Base-by-base conservation (phyloP, 495 filamentous ascomycete species). In the Xylaria intraflava region DNA sequence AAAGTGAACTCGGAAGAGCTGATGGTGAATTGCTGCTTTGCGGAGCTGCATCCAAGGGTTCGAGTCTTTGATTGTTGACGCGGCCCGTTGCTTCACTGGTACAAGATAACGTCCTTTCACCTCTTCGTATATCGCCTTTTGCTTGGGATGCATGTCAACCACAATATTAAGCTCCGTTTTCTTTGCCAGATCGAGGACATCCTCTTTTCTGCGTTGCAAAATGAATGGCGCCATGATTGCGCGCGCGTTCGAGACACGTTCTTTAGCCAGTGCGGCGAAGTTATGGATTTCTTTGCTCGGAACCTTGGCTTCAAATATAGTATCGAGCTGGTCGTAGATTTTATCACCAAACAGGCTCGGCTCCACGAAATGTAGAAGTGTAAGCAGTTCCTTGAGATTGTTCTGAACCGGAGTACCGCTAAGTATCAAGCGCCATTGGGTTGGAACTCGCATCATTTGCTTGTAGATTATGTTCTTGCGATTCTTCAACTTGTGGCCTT, bases 351-450 rank as follows among this genome's bases (percentile, higher is more conserved):
- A 97, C 3, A 96, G 74, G 8, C 79, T 74, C 0, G 93, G 93
- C 60, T 97, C 83, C 58, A 98, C 90, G 62, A 98, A 97, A 2
- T 85, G 86, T 3, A 98, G 81, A 16, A 98, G 74, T 2, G 90
- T 87, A 1, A 88, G 83, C 40, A 98, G 78, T 67, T 98, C 93
- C 64, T 88, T 86, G 5, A 98, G 78, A 61, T 96, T 97, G 70
- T 98, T 98, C 65, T 98, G 93, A 11, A 98, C 75, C 0, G 93
- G 93, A 0, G 93, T 98, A 5, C 93, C 93, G 2, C 91, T 97
- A 22, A 98, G 76, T 10, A 98, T 78, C 5, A 97, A 75, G 14
- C 88, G 80, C 75, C 93, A 96, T 17, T 76, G 69, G 4, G 90
- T 83, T 0, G 77, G 80, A 23, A 98, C 88, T 39, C 81, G 76